Base-by-base conservation (phyloP, 176 grass and related monocot genomes). In the Bromus sterilis region DNA sequence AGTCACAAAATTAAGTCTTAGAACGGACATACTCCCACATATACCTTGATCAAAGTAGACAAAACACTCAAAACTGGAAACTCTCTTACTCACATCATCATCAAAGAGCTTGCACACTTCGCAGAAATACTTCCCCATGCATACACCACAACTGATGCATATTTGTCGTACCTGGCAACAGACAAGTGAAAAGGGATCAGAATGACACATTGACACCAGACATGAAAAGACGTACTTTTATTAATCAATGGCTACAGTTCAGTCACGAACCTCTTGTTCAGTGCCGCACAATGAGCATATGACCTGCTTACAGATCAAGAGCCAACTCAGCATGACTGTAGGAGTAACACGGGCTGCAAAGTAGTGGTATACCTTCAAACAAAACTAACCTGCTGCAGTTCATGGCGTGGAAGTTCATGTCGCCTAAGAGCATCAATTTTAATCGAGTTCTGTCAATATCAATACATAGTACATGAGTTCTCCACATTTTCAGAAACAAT, bases 61-160 rank as follows among this genome's bases (percentile, higher is more conserved):
- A 64, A 56, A 23, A 83, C 3, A 66, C 9, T 60, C 14, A 60
- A 74, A 79, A 29, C 34, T 55, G n/a, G 49, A 2, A 68, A 53
- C 23, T 42, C 29, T 85, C 73, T 76, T 80, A 88, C 89, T 87
- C 41, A 91, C 96, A 91, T 99, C 96, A 89, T 98, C 95, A 73
- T 99, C 93, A 51, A 98, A 98, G 24, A 98, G 83, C 46, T 98
- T 98, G 96, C 96, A 98, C 56, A 77, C 83, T 79, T 71, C 76
- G 84, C 96, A 98, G 69, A 95, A 98, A 78, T 95, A 98, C 69
- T 86, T 90, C 15, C 86, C 96, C 96, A 98, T 95, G 74, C 90
- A 88, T 32, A 93, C 93, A 62, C 90, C 90, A 33, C 96, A 98
- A 30, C 67, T 98, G 25, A 93, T 39, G 39, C 96, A 95, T 81